Percentiles rank a stretch among this genome's conserved stretches.
These are phyloP conservation scores for Leccinum subtestaceum DNA, from an alignment of 768 basidiomycete genomes.

Conservation along the genomic window DNA sequence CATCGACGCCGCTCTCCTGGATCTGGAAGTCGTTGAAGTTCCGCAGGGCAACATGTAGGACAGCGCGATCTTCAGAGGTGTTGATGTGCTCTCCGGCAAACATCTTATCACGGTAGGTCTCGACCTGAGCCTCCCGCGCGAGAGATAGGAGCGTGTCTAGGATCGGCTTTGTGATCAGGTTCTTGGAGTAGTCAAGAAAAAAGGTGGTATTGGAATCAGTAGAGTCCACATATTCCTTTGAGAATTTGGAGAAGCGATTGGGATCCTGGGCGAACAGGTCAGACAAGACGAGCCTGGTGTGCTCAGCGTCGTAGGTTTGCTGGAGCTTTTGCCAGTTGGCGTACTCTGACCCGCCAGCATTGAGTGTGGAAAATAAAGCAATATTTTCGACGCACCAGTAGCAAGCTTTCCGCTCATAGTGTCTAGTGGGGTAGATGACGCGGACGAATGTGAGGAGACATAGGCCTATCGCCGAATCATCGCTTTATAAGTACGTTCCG, in stretches of 20 bases:
- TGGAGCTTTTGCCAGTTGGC: conserved; percentile 89
- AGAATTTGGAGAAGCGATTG: conserved; percentile 82
- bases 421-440: conserved; percentile 1
- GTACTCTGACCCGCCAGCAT: conserved; percentile 58
- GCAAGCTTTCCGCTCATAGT: conserved; percentile 65
- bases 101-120: conserved; percentile 87
- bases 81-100: conserved; percentile 97
- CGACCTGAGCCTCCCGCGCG: conserved; percentile 82
- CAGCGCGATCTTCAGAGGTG: conserved; percentile 96
- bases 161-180: conserved; percentile 86
- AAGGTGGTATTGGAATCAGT: conserved; percentile 70
- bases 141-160: conserved; percentile 74
- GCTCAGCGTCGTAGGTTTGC: conserved; percentile 70
- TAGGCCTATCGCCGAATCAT: neutral
- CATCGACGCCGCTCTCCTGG: conserved; percentile 73
- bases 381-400: conserved; percentile 40
- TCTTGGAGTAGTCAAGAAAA: conserved; percentile 96
- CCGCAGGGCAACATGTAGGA: conserved; percentile 91
- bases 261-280: conserved; percentile 92
- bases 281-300: conserved; percentile 75
- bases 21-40: conserved; percentile 77
- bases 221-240: conserved; percentile 66
- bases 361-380: neutral
- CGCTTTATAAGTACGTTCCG: neutral
- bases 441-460: conserved; percentile 3